Evolutionary conservation across 2,329 filamentous ascomycete genomes (phyloP).

Genomic region (Fusarium chaquense): DNA sequence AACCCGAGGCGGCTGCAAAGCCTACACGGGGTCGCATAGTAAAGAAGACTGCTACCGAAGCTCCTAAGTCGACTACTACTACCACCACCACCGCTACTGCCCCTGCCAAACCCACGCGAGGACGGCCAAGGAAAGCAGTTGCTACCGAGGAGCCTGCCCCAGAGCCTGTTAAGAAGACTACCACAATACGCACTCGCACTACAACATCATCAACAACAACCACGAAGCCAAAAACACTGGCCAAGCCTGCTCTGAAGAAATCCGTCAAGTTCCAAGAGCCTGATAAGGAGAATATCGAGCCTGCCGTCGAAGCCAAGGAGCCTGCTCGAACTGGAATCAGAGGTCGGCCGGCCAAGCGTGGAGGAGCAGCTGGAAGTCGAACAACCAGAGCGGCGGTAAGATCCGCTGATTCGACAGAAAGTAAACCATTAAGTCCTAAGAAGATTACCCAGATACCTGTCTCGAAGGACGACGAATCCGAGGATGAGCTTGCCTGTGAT

Average conservation of each 20-base stretch:
- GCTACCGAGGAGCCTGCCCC: constrained; percentile 44
- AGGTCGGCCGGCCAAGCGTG: constrained; percentile 59
- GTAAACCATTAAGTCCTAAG: constrained; percentile 71
- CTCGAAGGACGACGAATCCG: constrained; percentile 64
- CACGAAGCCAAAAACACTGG: constrained; percentile 52
- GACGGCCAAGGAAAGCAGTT: constrained; percentile 58
- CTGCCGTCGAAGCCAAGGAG: constrained; percentile 55
- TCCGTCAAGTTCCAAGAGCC: constrained; percentile 73
- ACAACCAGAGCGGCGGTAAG: constrained; percentile 54
- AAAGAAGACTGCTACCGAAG: constrained; percentile 46
- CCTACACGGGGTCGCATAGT: constrained; percentile 47
- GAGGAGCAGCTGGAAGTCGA: constrained; percentile 48
- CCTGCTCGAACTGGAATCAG: constrained; percentile 53
- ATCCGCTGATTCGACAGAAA: constrained; percentile 52
- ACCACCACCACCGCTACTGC: constrained; percentile 29
- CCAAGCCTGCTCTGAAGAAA: constrained; percentile 67
- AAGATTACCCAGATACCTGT: constrained; percentile 70
- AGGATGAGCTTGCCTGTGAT: constrained; percentile 70
- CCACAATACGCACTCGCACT: constrained; percentile 46
- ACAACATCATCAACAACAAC: constrained; percentile 52
- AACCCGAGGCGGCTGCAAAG: constrained; percentile 43
- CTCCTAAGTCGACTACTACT: constrained; percentile 39
- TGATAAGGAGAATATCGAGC: constrained; percentile 72
- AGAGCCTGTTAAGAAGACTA: constrained; percentile 51
- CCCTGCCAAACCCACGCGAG: constrained; percentile 55